Base-by-base conservation (phyloP, 768 basidiomycete species). In the Arthromyces matolae region DNA sequence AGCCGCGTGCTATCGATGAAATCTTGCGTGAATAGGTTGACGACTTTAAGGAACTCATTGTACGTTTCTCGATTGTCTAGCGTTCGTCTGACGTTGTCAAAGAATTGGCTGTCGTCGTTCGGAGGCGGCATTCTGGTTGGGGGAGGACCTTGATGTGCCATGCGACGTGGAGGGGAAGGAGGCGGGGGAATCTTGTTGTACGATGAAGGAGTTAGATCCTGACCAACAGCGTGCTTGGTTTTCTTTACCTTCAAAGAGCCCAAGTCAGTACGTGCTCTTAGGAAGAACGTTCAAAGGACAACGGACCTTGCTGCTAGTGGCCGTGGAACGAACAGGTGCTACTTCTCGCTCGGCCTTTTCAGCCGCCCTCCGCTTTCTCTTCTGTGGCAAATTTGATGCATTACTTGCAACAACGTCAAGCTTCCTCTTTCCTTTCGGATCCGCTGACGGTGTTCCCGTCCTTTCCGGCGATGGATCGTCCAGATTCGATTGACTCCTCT, bases 21-120 rank as follows among this genome's bases (percentile, higher is more conserved):
- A 51, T 93, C 91, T 61, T 95, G 92, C 2, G 91, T 89, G 61
- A 93, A 99, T 2, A 99, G 76, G 65, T 98, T 97, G 56, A 97
- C 79, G 36, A 98, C 72, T 62, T 93, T 96, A 51, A 99, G 71
- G 68, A 99, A 98, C 66, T 98, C 96, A 64, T 93, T 91, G 67
- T 88, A 91, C 1, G 83, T 80, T 39, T 90, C 87, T 10, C 84
- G 76, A 52, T 77, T 83, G 47, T 86, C 83, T 35, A 92, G 69
- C 1, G 78, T 73, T 13, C 79, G 80, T 58, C 83, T 86, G 40
- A 97, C 92, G 22, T 87, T 86, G 49, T 96, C 93, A 63, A 99
- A 99, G 69, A 97, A 97, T 45, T 84, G 84, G 3, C 79, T 73
- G 42, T 93, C 69, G 50, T 76, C 73, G 34, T 66, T 65, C 8